Evolutionary conservation across 2,329 filamentous ascomycete genomes (phyloP), one percentile per base, ranked within the genome.

Genomic region (Pseudocercospora macadamiae): DNA sequence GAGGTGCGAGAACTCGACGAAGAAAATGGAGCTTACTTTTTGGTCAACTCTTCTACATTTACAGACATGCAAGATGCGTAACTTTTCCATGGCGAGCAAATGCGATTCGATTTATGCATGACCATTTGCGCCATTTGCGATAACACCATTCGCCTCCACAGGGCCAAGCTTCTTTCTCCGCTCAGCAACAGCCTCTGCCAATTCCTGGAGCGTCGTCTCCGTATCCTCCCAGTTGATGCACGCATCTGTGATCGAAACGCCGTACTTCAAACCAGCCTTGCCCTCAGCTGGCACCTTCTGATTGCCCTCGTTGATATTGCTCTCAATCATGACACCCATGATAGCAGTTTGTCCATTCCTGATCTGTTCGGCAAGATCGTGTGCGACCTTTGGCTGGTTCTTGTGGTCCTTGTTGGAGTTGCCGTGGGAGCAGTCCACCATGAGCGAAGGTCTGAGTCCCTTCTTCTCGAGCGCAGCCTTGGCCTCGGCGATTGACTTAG

Each of bases 311-410:
- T 93, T 89, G 78, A 97, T 96, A 76, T 97, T 90, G 76, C 90
- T 96, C 82, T 99, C 95, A 71, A 99, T 96, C 95, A 99, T 99
- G 60, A 97, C 91, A 70, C 95, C 95, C 86, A 97, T 93, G 71
- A 99, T 95, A 49, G 82, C 89, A 2, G 84, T 83, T 79, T 97
- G 93, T 32, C 95, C 95, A 58, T 83, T 85, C 55, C 88, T 83
- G 60, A 99, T 90, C 79, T 99, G 95, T 71, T 90, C 87, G 1
- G 90, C 92, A 57, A 99, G 75, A 9, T 82, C 84, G 51, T 86
- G 87, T 3, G 92, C 93, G 18, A 99, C 95, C 82, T 93, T 92
- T 66, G 93, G 93, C 79, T 99, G 95, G 77, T 97, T 99, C 80
- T 87, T 92, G 83, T 97, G 93, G 78, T 97, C 86, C 84, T 99